These are phyloP conservation scores for Ogataea methanolica DNA, from an alignment of 805 yeast genomes.

Conservation along the genomic window DNA sequence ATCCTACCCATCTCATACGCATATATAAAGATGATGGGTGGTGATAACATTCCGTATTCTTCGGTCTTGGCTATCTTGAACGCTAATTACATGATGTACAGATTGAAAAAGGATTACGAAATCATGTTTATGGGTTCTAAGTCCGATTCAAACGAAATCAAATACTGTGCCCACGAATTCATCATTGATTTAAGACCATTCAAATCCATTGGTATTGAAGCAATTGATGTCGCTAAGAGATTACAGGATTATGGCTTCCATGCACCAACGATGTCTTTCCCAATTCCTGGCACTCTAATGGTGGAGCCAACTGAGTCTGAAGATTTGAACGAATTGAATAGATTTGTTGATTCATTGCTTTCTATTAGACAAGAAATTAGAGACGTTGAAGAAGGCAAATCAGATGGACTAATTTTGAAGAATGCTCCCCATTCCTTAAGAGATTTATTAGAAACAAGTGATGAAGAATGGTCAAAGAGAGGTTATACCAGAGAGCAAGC, in stretches of 20 bases:
- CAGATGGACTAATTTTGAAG: conserved; percentile 67
- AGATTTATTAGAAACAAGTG: conserved; percentile 60
- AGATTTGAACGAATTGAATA: conserved; percentile 78
- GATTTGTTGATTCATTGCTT: conserved; percentile 85
- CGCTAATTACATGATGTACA: conserved; percentile 91
- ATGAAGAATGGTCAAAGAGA: conserved; percentile 72
- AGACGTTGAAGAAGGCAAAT: conserved; percentile 60
- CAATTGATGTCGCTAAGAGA: conserved; percentile 94
- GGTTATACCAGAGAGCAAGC: conserved; percentile 93
- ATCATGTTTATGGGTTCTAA: conserved; percentile 65
- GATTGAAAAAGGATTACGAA: conserved; percentile 64
- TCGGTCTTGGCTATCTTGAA: conserved; percentile 88
- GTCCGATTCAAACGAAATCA: conserved; percentile 31
- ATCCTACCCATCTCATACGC: conserved; percentile 92
- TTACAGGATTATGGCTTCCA: conserved; percentile 98
- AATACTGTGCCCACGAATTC: conserved; percentile 95
- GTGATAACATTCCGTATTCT: conserved; percentile 75
- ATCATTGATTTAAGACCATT: conserved; percentile 86
- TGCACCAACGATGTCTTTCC: conserved; percentile 99
- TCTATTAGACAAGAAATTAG: conserved; percentile 79
- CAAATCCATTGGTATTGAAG: conserved; percentile 79
- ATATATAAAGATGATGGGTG: conserved; percentile 92
- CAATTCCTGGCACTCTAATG: conserved; percentile 96
- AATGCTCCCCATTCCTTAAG: conserved; percentile 89
- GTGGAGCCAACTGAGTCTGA: conserved; percentile 98